These are phyloP conservation scores for Exserohilum turcica DNA, from an alignment of 2,329 filamentous ascomycete species.

Conservation along the genomic window DNA sequence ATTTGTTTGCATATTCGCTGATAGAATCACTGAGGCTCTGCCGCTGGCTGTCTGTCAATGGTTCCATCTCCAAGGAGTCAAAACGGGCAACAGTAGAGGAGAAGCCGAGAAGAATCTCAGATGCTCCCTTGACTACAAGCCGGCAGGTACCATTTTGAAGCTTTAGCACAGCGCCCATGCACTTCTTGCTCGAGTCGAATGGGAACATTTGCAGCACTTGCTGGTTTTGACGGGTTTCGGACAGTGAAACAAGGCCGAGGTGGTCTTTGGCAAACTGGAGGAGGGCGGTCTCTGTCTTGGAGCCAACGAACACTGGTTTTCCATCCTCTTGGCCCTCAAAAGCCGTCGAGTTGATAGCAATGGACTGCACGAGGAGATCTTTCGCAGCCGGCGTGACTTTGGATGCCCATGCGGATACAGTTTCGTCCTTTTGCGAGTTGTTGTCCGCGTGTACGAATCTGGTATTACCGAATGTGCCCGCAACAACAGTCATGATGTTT, in stretches of 20 bases:
- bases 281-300: conserved; percentile 63
- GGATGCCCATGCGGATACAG: conserved; percentile 49
- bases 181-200: conserved; percentile 62
- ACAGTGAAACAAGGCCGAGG: conserved; percentile 57
- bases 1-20: conserved; percentile 47
- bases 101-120: conserved; percentile 59
- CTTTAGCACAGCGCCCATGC: conserved; percentile 62
- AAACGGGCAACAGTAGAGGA: conserved; percentile 40
- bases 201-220: conserved; percentile 58
- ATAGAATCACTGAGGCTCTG: conserved; percentile 40
- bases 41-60: conserved; percentile 20
- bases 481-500: conserved; percentile 52
- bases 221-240: conserved; percentile 55
- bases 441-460: conserved; percentile 59
- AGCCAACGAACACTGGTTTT: conserved; percentile 59
- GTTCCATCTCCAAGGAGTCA: conserved; percentile 22
- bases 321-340: conserved; percentile 54
- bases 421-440: conserved; percentile 46
- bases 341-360: conserved; percentile 57
- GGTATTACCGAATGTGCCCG: conserved; percentile 45
- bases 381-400: conserved; percentile 51
- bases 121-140: conserved; percentile 61
- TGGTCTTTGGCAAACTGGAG: conserved; percentile 58
- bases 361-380: conserved; percentile 35
- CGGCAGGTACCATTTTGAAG: conserved; percentile 55